Evolutionary conservation across 2,329 filamentous ascomycete species (phyloP).

Genomic region (Apiospora koreana): DNA sequence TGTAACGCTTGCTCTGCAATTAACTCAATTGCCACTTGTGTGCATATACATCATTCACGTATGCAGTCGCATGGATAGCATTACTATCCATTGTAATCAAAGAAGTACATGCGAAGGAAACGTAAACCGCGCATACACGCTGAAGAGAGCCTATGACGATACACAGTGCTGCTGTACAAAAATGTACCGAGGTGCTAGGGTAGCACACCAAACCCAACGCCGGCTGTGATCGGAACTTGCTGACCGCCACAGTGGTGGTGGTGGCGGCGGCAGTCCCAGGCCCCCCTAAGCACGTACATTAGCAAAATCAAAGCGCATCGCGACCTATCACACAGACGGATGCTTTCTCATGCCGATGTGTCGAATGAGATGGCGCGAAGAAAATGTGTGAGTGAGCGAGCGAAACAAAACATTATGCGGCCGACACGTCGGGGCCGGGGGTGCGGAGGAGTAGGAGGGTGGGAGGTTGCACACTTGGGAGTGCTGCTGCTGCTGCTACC

Average conservation of each 20-base stretch:
- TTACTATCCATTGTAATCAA: background rate
- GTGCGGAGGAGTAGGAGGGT: background rate
- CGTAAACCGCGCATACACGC: background rate
- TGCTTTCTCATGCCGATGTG: background rate
- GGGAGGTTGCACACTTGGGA: slow-evolving; percentile 1
- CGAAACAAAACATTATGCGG: slow-evolving; percentile 6
- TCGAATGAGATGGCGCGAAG: slow-evolving; percentile 1
- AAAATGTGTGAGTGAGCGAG: background rate
- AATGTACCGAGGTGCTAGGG: background rate
- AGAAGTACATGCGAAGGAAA: background rate
- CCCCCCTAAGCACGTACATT: background rate
- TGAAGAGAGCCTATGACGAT: background rate
- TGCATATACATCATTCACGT: background rate
- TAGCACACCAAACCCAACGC: background rate
- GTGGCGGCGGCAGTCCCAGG: background rate
- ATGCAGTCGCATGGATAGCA: background rate
- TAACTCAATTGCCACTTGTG: background rate
- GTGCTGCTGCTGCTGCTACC: background rate
- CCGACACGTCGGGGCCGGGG: background rate
- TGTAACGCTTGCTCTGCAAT: background rate
- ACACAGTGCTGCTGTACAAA: background rate
- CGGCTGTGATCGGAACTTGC: background rate
- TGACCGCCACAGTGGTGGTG: slow-evolving; percentile 1
- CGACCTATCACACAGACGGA: background rate
- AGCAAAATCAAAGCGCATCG: background rate